These are phyloP conservation scores for Backusella circina DNA, from an alignment of 192 early-diverging fungal genomes.

Conservation along the genomic window DNA sequence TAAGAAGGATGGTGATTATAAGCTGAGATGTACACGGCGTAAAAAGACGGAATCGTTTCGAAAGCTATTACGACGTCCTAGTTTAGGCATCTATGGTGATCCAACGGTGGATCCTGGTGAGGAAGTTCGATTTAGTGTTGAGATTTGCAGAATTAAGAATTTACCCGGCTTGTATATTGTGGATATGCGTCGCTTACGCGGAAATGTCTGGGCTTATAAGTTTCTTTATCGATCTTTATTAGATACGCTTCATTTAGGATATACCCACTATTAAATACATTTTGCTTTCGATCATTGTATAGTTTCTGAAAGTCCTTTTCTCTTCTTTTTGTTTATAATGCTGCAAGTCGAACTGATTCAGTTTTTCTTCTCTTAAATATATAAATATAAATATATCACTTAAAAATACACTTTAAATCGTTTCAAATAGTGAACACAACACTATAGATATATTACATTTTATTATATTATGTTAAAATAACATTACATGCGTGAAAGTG, in stretches of 20 bases:
- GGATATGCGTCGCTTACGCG: slow-evolving; percentile 66
- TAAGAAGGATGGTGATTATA: slow-evolving; percentile 50
- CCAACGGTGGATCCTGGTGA: slow-evolving; percentile 58
- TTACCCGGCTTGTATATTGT: slow-evolving; percentile 75
- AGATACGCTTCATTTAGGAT: slow-evolving; percentile 42
- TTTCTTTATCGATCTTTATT: slow-evolving; percentile 64
- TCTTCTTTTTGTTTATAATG: not conserved
- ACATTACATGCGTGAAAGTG: slow-evolving; percentile 81
- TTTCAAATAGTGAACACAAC: too few species aligned
- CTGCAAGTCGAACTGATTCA: too few species aligned
- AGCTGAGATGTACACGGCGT: slow-evolving; percentile 36
- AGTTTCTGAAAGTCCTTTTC: not conserved
- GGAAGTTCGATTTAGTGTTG: slow-evolving; percentile 87
- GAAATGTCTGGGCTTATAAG: slow-evolving; percentile 79
- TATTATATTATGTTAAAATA: not conserved
- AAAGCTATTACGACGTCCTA: slow-evolving; percentile 20
- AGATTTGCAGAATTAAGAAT: slow-evolving; percentile 91
- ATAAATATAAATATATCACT: too few species aligned
- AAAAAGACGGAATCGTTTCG: slow-evolving; percentile 1
- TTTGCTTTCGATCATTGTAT: not conserved
- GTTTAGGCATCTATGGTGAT: slow-evolving; percentile 46
- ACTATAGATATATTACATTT: too few species aligned
- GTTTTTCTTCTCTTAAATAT: too few species aligned
- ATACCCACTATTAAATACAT: not conserved
- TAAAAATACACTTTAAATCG: too few species aligned